Base-by-base conservation (phyloP, 306 rosid genomes). In the Prunus mira region DNA sequence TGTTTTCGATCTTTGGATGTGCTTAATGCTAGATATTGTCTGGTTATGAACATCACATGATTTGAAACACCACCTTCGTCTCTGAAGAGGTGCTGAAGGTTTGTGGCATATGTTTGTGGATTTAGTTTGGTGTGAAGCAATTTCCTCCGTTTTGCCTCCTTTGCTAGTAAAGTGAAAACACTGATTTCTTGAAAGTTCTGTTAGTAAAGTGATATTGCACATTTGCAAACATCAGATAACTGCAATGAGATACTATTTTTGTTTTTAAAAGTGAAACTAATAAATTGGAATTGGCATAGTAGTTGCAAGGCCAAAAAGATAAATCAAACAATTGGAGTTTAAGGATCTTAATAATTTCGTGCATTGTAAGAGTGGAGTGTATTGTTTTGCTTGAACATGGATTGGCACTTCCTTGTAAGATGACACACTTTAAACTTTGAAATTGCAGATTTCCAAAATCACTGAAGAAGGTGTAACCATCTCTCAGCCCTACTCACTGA, bases 371-470 rank as follows among this genome's bases (percentile, higher is more conserved):
- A 20, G 19, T 65, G 25, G 49, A 10, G 69, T 43, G 22, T 12
- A 46, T 3, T 69, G 32, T 38, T 20, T 58, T 41, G 50, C 32
- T 46, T 1, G 25, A 73, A 13, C 67, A 11, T 62, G 24, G 14
- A 57, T 57, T 63, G 17, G 5, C n/a, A 5, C 28, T 38, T 38
- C 43, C 43, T 56, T 38, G 78, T 58, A 8, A 27, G n/a, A 76
- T 76, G 67, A 81, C 63, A 3, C 61, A 14, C 41, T 41, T 19
- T 65, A 14, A 69, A 50, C 28, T 82, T 57, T 84, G 72, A 82
- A 77, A 77, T 86, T 82, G 76, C 90, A 93, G 96, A 89, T 93
- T 60, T 87, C 96, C 20, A 93, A 88, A 75, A 85, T 93, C 71
- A 91, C 96, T 9, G 96, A 89, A 61, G 95, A 86, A 81, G 94